These are phyloP conservation scores for Murraya paniculata DNA, from an alignment of 345 rosid genomes.

Conservation along the genomic window DNA sequence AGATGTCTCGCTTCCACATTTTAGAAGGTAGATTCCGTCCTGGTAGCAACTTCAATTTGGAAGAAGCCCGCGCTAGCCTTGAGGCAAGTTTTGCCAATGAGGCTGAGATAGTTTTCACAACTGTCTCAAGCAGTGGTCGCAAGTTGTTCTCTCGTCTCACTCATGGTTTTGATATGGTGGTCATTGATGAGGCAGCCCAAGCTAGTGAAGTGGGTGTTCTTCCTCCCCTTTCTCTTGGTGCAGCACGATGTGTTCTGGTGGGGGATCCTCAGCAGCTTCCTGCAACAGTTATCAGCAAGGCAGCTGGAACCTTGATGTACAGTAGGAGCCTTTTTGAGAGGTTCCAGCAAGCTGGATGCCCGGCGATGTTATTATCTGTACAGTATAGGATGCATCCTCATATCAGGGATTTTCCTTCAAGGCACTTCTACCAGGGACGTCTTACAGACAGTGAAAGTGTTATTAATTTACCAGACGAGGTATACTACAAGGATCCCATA, in stretches of 20 bases:
- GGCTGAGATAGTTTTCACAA: conserved; percentile 99
- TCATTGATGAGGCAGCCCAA: conserved; percentile 99
- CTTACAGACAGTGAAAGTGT: conserved; percentile 94
- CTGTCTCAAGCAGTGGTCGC: conserved; percentile 98
- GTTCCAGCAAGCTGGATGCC: conserved; percentile 98
- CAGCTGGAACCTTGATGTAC: conserved; percentile 91
- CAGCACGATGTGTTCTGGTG: conserved; percentile 96
- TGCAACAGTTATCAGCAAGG: conserved; percentile 98
- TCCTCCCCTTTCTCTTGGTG: conserved; percentile 97
- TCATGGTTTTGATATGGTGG: conserved; percentile 99
- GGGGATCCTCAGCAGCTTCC: conserved; percentile 99
- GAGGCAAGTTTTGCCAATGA: conserved; percentile 99
- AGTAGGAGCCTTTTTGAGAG: conserved; percentile 99
- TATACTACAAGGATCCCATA: conserved; percentile 78
- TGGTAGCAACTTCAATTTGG: conserved; percentile 79
- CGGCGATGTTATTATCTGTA: conserved; percentile 89
- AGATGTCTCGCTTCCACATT: conserved; percentile 94
- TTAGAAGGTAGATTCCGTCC: conserved; percentile 76
- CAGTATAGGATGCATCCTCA: conserved; percentile 99
- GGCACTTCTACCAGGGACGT: conserved; percentile 95
- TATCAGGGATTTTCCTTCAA: conserved; percentile 95
- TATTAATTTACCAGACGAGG: conserved; percentile 69
- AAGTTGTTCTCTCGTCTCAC: conserved; percentile 93
- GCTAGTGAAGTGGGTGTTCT: conserved; percentile 96
- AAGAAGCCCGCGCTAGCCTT: conserved; percentile 94